Percentiles rank a stretch among this genome's conserved stretches.
Conservation (phyloP, 306 rosid genomes). For the Lathyrus tuberosus region DNA sequence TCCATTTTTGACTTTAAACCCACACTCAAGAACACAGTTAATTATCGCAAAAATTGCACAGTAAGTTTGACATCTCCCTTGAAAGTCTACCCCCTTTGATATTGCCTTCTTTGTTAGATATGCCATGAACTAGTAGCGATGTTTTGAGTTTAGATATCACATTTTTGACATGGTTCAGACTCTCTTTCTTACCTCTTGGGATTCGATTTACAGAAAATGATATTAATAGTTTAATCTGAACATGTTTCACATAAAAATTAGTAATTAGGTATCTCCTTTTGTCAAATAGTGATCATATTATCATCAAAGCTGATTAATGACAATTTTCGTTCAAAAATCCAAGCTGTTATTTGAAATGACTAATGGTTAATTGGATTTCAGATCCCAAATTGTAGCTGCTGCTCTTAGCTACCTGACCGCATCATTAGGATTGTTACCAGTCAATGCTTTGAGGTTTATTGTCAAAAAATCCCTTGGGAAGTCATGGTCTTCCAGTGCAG, state of each 20-base stretch:
- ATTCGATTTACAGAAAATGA: conserved; percentile 15
- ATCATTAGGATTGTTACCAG: conserved; percentile 70
- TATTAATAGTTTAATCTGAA: conserved; percentile 30
- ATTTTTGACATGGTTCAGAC: conserved; percentile 27
- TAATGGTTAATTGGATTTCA: conserved; percentile 50
- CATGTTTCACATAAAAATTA: conserved; percentile 2
- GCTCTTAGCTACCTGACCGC: conserved; percentile 57
- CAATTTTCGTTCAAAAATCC: conserved; percentile 26
- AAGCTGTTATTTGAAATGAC: conserved; percentile 27
- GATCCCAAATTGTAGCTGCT: conserved; percentile 56
- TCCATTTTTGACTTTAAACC: conserved; percentile 84
- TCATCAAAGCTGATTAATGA: conserved; percentile 1
- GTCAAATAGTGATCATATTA: conserved; percentile 25
- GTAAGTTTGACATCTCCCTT: conserved; percentile 45
- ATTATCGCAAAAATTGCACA: conserved; percentile 52
- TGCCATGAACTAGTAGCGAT: conserved; percentile 17
- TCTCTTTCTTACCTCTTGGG: background rate
- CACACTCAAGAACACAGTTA: conserved; percentile 54
- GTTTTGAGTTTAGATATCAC: conserved; percentile 24
- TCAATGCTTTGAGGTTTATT: conserved; percentile 52
- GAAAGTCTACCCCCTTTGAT: conserved; percentile 15
- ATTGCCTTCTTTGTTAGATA: conserved; percentile 27
- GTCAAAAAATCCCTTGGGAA: conserved; percentile 62
- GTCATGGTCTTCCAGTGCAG: conserved; percentile 78
- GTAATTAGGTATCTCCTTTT: conserved; percentile 27